Percentiles rank a stretch among this genome's conserved stretches.
phyloP scores from a whole-genome alignment of 2,329 filamentous ascomycete genomes.

The Alternaria alternata region DNA sequence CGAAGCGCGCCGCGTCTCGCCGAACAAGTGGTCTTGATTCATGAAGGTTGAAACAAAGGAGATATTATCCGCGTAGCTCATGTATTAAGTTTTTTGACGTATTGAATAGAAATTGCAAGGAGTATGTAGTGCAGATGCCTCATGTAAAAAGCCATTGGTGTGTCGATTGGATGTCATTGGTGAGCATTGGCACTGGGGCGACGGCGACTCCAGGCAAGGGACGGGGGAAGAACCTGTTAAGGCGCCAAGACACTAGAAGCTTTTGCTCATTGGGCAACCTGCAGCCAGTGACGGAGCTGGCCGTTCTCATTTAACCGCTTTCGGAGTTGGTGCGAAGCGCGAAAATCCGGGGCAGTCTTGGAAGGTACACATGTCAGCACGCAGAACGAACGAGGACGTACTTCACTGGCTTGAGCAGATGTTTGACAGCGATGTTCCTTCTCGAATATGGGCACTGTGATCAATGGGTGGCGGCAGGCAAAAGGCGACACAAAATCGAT shows the following conservation, averaged over 20 bases:
- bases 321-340: slow-evolving; percentile 19
- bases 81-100: neutral
- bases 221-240: slow-evolving; percentile 28
- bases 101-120: slow-evolving; percentile 7
- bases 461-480: slow-evolving; percentile 11
- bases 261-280: slow-evolving; percentile 26
- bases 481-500: slow-evolving; percentile 9
- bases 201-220: slow-evolving; percentile 15
- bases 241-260: slow-evolving; percentile 34
- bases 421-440: neutral
- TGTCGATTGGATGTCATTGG: slow-evolving; percentile 27
- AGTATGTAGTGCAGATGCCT: slow-evolving; percentile 30
- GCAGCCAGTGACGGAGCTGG: slow-evolving; percentile 9
- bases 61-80: slow-evolving; percentile 2
- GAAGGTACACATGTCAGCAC: slow-evolving; percentile 10
- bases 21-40: neutral
- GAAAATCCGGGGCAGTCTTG: slow-evolving; percentile 34
- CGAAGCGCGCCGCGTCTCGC: slow-evolving; percentile 3
- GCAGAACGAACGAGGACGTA: slow-evolving; percentile 8
- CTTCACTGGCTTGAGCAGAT: neutral
- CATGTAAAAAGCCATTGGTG: slow-evolving; percentile 12
- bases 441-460: neutral
- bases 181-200: slow-evolving; percentile 13
- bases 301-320: slow-evolving; percentile 32
- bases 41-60: slow-evolving; percentile 5